Evolutionary conservation across 169 alveolate genomes (phyloP), one percentile per base, ranked within the genome.

Genomic region (Eimeria nieschulzi): DNA sequence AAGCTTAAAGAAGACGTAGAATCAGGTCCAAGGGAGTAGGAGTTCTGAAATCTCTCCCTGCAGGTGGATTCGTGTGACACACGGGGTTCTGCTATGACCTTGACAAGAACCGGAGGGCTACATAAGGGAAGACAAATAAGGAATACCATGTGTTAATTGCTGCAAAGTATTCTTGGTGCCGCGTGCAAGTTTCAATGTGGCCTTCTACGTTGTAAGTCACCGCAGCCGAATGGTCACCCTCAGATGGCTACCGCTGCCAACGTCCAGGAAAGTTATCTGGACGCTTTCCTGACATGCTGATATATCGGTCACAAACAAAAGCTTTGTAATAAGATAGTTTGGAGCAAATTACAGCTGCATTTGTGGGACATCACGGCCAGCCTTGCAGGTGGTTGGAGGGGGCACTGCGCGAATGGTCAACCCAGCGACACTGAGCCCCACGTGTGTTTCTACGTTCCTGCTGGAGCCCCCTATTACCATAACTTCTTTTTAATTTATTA

Each of bases 21-120:
- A 33, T 33, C 46, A 33, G 46, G 46, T 33, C 46, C 46, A 33
- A 33, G 46, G 46, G 46, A 33, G 46, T 33, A 33, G 46, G 46
- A 33, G 46, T 33, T 33, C 46, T 33, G 46, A 33, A 33, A 33
- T 33, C 46, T 33, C 46, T 33, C 46, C 46, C 46, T 33, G 46
- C 46, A 33, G 46, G 46, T 33, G 46, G 46, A 33, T 33, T 33
- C 46, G 46, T 59, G 68, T 19, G 68, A 15, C 23, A 59, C 68
- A 59, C 68, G 15, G 23, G 68, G 68, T 59, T 19, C n/a, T 19
- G 15, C 9, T 59, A 59, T 15, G 23, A 19, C 68, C 68, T 59
- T 59, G 68, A 59, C 68, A 59, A 59, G 68, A 59, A 59, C 68
- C 68, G n/a, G 68, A 59, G 68, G 68, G 68, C 68, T 59, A 59